These are phyloP conservation scores for Calonectria crousiana DNA, from an alignment of 2,329 filamentous ascomycete species.

Conservation along the genomic window DNA sequence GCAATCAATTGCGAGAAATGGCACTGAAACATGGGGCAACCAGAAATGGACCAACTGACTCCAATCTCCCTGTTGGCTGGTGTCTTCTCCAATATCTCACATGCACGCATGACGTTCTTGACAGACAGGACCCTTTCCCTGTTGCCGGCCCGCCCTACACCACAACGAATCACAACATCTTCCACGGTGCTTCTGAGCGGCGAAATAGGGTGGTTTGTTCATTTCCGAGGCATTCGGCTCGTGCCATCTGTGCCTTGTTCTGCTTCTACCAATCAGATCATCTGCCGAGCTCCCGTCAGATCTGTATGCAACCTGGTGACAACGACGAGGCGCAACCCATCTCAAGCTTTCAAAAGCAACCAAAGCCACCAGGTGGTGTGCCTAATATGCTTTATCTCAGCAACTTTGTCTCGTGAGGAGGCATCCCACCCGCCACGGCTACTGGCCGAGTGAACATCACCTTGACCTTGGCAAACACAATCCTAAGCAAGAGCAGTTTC, in stretches of 20 bases:
- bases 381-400: background rate
- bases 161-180: background rate
- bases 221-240: background rate
- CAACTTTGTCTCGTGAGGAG: background rate
- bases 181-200: background rate
- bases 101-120: slow-evolving; percentile 3
- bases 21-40: background rate
- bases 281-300: background rate
- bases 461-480: background rate
- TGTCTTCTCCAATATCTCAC: background rate
- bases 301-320: background rate
- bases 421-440: background rate
- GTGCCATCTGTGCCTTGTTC: background rate
- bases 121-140: background rate
- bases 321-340: background rate
- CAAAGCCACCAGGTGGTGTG: background rate
- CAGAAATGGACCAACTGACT: background rate
- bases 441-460: background rate
- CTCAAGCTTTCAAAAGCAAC: background rate
- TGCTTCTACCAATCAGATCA: background rate
- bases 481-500: background rate
- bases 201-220: background rate
- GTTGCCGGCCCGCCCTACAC: background rate
- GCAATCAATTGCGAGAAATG: background rate
- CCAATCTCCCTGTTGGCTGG: background rate